Evolutionary conservation across 139 green algal species (phyloP).

Genomic region (Chlorella sp.): DNA sequence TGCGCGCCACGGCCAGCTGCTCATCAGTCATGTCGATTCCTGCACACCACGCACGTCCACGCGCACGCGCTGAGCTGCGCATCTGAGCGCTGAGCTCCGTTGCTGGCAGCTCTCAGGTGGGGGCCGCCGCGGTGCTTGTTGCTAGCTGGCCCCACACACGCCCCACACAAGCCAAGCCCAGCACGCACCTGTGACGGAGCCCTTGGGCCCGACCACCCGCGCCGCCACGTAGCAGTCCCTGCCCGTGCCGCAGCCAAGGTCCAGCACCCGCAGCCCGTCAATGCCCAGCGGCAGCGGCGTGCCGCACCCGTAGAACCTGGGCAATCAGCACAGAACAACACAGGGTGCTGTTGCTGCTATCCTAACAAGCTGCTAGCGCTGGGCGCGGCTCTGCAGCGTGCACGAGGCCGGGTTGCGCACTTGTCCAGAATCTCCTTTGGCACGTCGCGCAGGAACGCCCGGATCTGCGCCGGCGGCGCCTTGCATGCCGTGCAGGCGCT

Average conservation of each 20-base stretch:
- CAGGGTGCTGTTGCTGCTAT: neutral
- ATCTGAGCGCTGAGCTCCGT: too few species aligned
- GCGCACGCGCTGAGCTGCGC: too few species aligned
- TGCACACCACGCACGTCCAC: too few species aligned
- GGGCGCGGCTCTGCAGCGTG: neutral
- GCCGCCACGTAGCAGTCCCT: slow-evolving; percentile 93
- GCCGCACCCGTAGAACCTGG: slow-evolving; percentile 92
- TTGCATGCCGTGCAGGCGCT: slow-evolving; percentile 76
- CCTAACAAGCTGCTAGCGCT: neutral
- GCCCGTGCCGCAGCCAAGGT: slow-evolving; percentile 42
- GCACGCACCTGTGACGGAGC: slow-evolving; percentile 81
- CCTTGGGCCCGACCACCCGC: slow-evolving; percentile 73
- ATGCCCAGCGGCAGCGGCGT: slow-evolving; percentile 86
- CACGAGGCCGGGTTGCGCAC: too few species aligned
- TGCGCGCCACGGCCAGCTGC: slow-evolving; percentile 79
- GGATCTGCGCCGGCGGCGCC: slow-evolving; percentile 30
- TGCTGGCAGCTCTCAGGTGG: too few species aligned
- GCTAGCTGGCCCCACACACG: too few species aligned
- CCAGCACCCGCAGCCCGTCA: slow-evolving; percentile 45
- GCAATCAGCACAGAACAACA: neutral
- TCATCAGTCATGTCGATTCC: slow-evolving; percentile 95
- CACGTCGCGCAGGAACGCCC: slow-evolving; percentile 17
- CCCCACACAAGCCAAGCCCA: too few species aligned
- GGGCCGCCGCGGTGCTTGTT: too few species aligned
- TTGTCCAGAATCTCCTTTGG: slow-evolving; percentile 26